Evolutionary conservation across 108 stramenopile genomes (phyloP).

Genomic region (Skeletonema grethae): DNA sequence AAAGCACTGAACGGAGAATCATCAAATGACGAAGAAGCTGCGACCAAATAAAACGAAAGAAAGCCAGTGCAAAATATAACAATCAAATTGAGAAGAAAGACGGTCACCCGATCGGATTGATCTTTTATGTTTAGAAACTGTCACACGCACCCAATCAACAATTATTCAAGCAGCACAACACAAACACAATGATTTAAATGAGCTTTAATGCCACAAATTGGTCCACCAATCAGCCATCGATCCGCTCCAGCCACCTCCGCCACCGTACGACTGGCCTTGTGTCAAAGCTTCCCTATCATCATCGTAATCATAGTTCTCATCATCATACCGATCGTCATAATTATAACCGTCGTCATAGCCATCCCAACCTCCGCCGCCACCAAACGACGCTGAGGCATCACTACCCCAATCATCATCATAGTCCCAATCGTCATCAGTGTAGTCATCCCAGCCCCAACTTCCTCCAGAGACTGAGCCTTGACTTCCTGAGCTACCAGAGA

Average conservation of each 20-base stretch:
- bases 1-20: no score
- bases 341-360: no score
- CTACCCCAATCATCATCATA: background rate
- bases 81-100: no score
- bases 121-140: no score
- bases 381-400: background rate
- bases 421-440: background rate
- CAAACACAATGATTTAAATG: background rate
- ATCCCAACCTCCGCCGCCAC: background rate
- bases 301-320: background rate
- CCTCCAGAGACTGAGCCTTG: no score
- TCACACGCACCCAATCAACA: no score
- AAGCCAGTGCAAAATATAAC: no score
- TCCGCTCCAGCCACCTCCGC: background rate
- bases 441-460: background rate
- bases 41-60: no score
- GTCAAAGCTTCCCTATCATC: background rate
- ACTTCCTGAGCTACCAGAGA: background rate
- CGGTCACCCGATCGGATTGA: no score
- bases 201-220: background rate
- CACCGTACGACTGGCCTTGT: background rate
- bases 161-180: background rate
- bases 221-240: background rate
- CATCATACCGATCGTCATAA: background rate
- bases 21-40: no score